Evolutionary conservation across 2,329 filamentous ascomycete species (phyloP).

Genomic region (Mycocentrospora acerina): DNA sequence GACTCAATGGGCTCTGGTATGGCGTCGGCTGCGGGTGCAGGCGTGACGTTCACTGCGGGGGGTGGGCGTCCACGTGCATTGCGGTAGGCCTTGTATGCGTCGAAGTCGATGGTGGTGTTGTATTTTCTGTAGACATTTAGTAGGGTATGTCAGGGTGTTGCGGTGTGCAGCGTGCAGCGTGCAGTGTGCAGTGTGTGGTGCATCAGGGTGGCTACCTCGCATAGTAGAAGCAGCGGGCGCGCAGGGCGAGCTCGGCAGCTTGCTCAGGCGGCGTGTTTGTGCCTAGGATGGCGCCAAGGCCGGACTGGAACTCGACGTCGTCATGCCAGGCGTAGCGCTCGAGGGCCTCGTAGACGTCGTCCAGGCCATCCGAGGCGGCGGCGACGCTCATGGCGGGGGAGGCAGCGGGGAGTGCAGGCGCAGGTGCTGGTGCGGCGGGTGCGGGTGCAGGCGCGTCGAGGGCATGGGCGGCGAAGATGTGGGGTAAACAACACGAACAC

Average conservation of each 20-base stretch:
- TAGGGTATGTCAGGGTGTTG: neutral
- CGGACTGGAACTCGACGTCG: conserved; percentile 69
- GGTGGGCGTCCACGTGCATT: conserved; percentile 27
- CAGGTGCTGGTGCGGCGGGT: conserved; percentile 3
- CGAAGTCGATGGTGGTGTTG: conserved; percentile 61
- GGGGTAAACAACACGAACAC: too few relatives aligned
- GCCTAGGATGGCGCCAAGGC: conserved; percentile 65
- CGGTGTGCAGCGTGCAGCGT: neutral
- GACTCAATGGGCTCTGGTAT: conserved; percentile 13
- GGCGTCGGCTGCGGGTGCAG: conserved; percentile 5
- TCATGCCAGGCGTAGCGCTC: conserved; percentile 68
- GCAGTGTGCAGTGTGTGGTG: too few relatives aligned
- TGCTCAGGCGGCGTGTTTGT: conserved; percentile 57
- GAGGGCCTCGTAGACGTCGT: conserved; percentile 58
- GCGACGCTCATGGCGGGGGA: conserved; percentile 26
- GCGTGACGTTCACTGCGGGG: conserved; percentile 15
- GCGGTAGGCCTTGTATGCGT: conserved; percentile 68
- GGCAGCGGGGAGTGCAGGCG: conserved; percentile 6
- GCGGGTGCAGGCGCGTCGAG: conserved; percentile 12
- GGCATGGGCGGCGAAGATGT: too few relatives aligned
- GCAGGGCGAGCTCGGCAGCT: conserved; percentile 59
- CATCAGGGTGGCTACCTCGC: conserved; percentile 48
- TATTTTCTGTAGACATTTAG: conserved; percentile 36
- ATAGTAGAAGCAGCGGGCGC: conserved; percentile 72
- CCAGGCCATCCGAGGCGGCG: conserved; percentile 19